These are phyloP conservation scores for Pulicaria dysenterica DNA, from an alignment of 129 eudicot species.

Conservation along the genomic window DNA sequence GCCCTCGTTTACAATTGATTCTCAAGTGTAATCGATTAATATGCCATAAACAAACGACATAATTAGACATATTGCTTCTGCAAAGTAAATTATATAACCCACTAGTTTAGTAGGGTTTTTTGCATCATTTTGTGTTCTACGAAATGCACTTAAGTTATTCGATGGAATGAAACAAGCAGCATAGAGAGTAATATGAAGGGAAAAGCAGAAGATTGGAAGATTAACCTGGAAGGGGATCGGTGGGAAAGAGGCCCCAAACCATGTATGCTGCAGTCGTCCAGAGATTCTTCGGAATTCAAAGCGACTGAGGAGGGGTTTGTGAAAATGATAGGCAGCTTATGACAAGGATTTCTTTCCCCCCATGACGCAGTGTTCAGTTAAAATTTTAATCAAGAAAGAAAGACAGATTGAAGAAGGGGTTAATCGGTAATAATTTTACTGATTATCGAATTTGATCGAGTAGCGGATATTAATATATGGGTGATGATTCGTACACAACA, in stretches of 20 bases:
- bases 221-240: constrained; percentile 84
- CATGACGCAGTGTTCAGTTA: no score
- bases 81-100: background rate
- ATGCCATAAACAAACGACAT: constrained; percentile 9
- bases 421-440: no score
- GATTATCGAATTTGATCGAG: no score
- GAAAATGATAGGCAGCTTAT: background rate
- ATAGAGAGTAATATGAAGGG: constrained; percentile 2
- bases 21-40: constrained; percentile 13
- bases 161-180: constrained; percentile 31
- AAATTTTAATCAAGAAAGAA: no score
- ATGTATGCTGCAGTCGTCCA: constrained; percentile 28
- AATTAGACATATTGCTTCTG: background rate
- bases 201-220: background rate
- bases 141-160: constrained; percentile 32
- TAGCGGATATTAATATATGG: no score
- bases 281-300: constrained; percentile 7
- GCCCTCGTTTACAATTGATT: background rate
- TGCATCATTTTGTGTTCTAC: constrained; percentile 3
- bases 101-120: background rate
- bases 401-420: no score
- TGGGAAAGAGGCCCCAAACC: constrained; percentile 94
- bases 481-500: no score
- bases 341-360: no score
- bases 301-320: background rate